Evolutionary conservation across 805 yeast species (phyloP).

Genomic region (Blastobotrys chiropterorum): DNA sequence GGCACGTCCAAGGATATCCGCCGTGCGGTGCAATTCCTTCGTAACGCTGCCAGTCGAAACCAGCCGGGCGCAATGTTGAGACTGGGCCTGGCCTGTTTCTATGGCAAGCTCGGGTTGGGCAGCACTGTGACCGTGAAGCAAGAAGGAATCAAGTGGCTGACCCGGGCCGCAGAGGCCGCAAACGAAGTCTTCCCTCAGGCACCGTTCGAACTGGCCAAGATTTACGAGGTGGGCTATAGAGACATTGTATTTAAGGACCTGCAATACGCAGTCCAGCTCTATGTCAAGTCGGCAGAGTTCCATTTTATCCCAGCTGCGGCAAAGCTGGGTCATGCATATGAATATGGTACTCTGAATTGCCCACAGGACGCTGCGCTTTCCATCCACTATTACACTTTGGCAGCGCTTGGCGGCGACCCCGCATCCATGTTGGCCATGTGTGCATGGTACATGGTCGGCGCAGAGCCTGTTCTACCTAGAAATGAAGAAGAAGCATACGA

Average conservation of each 20-base stretch:
- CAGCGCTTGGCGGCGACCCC: conserved; percentile 83
- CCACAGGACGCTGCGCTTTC: conserved; percentile 77
- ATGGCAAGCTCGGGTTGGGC: conserved; percentile 75
- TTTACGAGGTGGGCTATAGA: conserved; percentile 74
- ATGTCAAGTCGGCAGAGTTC: conserved; percentile 81
- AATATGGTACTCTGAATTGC: conserved; percentile 59
- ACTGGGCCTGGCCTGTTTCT: conserved; percentile 79
- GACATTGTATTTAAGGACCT: conserved; percentile 83
- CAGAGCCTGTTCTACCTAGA: conserved; percentile 70
- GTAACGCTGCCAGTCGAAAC: conserved; percentile 81
- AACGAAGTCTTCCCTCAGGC: conserved; percentile 86
- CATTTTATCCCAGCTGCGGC: conserved; percentile 80
- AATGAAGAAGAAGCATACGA: conserved; percentile 85
- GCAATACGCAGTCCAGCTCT: conserved; percentile 78
- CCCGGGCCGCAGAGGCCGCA: conserved; percentile 79
- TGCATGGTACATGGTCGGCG: conserved; percentile 94
- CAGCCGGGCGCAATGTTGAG: conserved; percentile 98
- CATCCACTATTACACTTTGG: conserved; percentile 87
- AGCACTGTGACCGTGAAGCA: conserved; percentile 61
- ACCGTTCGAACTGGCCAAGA: conserved; percentile 84
- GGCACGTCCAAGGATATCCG: conserved; percentile 88
- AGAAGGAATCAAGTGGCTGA: conserved; percentile 88
- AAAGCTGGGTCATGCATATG: conserved; percentile 76
- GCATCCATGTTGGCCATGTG: conserved; percentile 88
- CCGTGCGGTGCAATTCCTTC: conserved; percentile 73